Base-by-base conservation (phyloP, 2,329 filamentous ascomycete genomes). In the Phialophora expanda region DNA sequence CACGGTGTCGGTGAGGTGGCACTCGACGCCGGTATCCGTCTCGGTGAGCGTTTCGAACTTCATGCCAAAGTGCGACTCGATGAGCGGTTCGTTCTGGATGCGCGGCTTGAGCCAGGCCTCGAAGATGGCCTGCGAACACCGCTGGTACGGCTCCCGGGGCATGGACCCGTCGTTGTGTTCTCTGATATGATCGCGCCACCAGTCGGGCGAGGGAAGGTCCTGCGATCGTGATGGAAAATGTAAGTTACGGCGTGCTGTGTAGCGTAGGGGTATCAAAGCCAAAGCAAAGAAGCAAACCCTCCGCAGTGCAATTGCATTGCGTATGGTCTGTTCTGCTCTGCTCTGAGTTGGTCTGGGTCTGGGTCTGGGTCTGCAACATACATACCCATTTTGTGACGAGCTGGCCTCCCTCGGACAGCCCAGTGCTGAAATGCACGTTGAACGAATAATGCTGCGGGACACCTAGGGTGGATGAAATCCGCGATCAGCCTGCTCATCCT, bases 111-210 rank as follows among this genome's bases (percentile, higher is more conserved):
- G 67, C 74, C 74, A 80, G 2, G 69, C 69, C 30, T 78, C 76
- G 20, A 80, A 74, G 8, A 77, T 66, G 24, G 73, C 71, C 58
- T 76, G 75, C 24, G 76, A 77, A 30, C 73, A 71, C n/a, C 76
- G 62, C 64, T 76, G 76, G 32, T 71, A 71, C 0, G 76, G 73
- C 61, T 78, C 76, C 1, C 67, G 62, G 6, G 77, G 73, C 58
- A 72, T 65, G 2, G 69, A 69, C 2, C 77, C 77, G 62, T 79
- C 76, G 61, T 79, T 78, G 3, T 71, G 58, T 2, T 64, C 50
- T 24, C 61, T 55, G 51, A 74, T 76, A 17, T 69, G 62, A 4
- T 64, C 32, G 12, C 71, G 67, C 61, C 71, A 71, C 53, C 68
- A 57, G 14, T 61, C 50, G 20, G 59, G 58, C 7, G 62, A 66